Evolutionary conservation across 2,329 filamentous ascomycete species (phyloP).

Genomic region (Sclerotinia nivalis): DNA sequence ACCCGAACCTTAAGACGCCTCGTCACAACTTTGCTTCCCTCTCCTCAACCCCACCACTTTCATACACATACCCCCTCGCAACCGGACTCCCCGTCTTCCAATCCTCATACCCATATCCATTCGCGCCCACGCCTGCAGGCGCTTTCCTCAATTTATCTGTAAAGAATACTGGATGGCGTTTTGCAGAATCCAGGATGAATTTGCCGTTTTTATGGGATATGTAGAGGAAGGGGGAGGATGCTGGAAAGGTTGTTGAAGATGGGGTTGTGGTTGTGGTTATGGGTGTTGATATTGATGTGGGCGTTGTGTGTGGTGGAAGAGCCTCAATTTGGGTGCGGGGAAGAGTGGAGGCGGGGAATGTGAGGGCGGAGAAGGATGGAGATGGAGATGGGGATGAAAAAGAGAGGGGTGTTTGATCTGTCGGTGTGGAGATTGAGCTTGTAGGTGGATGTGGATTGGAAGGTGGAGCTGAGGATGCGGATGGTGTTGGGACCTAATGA

Average conservation of each 20-base stretch:
- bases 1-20: neutral
- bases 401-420: constrained; percentile 14
- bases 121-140: neutral
- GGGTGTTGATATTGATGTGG: neutral
- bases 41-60: constrained; percentile 43
- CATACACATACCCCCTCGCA: constrained; percentile 62
- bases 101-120: constrained; percentile 29
- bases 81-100: constrained; percentile 49
- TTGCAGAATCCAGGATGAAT: constrained; percentile 50
- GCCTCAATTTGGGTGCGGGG: constrained; percentile 51
- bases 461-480: constrained; percentile 15
- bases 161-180: constrained; percentile 75
- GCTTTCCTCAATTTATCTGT: constrained; percentile 61
- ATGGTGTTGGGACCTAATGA: constrained; percentile 4
- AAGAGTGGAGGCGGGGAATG: neutral
- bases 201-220: constrained; percentile 11
- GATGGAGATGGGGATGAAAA: constrained; percentile 10
- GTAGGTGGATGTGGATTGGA: constrained; percentile 11
- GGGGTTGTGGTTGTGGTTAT: constrained; percentile 31
- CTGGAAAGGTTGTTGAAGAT: neutral
- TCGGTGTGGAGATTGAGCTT: constrained; percentile 1
- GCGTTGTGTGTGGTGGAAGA: constrained; percentile 45
- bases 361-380: neutral
- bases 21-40: constrained; percentile 40
- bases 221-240: constrained; percentile 32